These are phyloP conservation scores for Singerocomus rubriflavus DNA, from an alignment of 1,284 basidiomycete species.

Conservation along the genomic window DNA sequence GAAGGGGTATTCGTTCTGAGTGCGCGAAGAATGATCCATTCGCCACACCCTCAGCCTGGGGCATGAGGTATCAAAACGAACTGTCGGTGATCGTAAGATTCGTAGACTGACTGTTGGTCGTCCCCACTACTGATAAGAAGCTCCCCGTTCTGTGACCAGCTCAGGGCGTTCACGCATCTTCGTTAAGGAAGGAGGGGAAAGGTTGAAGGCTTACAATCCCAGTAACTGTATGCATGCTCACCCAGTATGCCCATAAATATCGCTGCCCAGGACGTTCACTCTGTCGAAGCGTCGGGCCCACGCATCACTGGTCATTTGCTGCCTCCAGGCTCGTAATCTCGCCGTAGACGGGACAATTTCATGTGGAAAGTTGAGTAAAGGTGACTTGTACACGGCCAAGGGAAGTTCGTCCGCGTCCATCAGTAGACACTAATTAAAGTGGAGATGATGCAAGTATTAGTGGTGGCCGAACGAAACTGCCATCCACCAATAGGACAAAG, in stretches of 20 bases:
- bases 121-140: conserved; percentile 79
- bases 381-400: conserved; percentile 5
- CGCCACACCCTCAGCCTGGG: conserved; percentile 68
- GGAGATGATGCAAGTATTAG: not conserved
- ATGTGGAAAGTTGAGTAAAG: conserved; percentile 1
- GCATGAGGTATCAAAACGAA: conserved; percentile 19
- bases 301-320: conserved; percentile 22
- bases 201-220: conserved; percentile 1
- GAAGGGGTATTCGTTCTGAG: conserved; percentile 51
- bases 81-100: conserved; percentile 19
- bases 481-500: not conserved
- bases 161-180: conserved; percentile 83
- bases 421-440: not conserved
- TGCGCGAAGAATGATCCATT: conserved; percentile 39
- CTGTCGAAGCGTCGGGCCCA: conserved; percentile 41
- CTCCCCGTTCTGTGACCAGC: conserved; percentile 77
- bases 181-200: not conserved
- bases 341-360: conserved; percentile 23
- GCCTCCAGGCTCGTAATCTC: conserved; percentile 24
- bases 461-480: not conserved
- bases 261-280: conserved; percentile 63
- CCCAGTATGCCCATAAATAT: conserved; percentile 62
- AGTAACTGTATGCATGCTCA: conserved; percentile 29
- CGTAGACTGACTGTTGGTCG: conserved; percentile 66
- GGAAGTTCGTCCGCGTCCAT: conserved; percentile 17